Conservation (phyloP, 192 early-diverging fungal species). For the Coemansia sp. region DNA sequence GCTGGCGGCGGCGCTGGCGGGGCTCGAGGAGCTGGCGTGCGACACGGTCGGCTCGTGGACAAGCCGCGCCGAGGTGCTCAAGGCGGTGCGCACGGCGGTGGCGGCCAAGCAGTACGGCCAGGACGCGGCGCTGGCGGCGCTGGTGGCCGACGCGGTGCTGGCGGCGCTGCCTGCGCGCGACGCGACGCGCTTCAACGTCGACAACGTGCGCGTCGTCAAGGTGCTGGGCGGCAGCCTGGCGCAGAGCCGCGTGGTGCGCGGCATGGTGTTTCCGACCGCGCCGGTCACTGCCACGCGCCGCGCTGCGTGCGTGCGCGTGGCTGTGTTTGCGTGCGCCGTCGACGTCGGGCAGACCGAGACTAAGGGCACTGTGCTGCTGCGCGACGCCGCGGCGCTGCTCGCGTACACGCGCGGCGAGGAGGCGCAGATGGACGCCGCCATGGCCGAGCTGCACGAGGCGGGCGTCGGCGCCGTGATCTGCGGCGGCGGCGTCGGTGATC, state of each 20-base stretch:
- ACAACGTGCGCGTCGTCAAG: constrained; percentile 96
- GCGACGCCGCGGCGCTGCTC: constrained; percentile 95
- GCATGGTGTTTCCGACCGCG: constrained; percentile 97
- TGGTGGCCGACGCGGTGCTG: constrained; percentile 84
- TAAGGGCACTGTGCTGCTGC: constrained; percentile 98
- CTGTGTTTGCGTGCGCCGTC: constrained; percentile 92
- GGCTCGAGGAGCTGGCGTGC: constrained; percentile 75
- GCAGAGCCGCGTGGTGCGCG: constrained; percentile 88
- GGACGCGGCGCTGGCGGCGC: constrained; percentile 80
- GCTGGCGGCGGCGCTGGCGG: constrained; percentile 75
- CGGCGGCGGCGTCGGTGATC: constrained; percentile 87
- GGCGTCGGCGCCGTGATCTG: constrained; percentile 93
- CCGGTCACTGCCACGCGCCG: constrained; percentile 76
- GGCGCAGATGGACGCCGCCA: constrained; percentile 79
- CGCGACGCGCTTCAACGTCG: constrained; percentile 89
- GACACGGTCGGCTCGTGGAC: constrained; percentile 62
- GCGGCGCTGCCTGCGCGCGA: constrained; percentile 88
- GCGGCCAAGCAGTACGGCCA: constrained; percentile 96
- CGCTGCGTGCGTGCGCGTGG: constrained; percentile 88
- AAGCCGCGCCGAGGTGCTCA: constrained; percentile 64
- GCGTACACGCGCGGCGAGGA: constrained; percentile 97
- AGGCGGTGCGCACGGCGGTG: constrained; percentile 80
- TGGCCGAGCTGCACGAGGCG: constrained; percentile 89
- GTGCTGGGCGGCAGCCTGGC: constrained; percentile 90
- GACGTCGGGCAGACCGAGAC: constrained; percentile 96